Conservation (phyloP, 2,329 filamentous ascomycete species). For the Clonostachys solani region DNA sequence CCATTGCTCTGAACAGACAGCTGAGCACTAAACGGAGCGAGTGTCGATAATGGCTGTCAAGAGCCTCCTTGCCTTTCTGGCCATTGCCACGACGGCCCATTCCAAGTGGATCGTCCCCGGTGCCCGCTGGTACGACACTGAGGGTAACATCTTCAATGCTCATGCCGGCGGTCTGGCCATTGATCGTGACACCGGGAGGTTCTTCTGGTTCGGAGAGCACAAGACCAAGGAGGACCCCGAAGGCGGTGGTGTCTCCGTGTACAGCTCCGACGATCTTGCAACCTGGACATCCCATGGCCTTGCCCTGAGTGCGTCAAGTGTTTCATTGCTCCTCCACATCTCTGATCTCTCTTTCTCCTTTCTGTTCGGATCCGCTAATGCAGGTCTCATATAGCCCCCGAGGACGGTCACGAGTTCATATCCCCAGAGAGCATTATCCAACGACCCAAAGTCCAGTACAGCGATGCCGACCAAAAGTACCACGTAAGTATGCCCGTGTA, state of each 20-base stretch:
- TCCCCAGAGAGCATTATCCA: constrained; percentile 54
- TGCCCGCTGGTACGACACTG: constrained; percentile 55
- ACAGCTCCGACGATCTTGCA: constrained; percentile 55
- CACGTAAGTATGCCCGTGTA: constrained; percentile 38
- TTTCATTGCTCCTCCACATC: background rate
- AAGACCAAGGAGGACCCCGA: constrained; percentile 54
- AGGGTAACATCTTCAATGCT: constrained; percentile 56
- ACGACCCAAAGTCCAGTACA: constrained; percentile 58
- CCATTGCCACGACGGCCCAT: background rate
- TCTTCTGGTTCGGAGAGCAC: constrained; percentile 60
- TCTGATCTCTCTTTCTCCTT: background rate
- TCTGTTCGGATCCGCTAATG: background rate
- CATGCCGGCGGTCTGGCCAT: constrained; percentile 54
- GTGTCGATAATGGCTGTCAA: background rate
- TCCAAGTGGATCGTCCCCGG: constrained; percentile 54
- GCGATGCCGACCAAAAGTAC: constrained; percentile 47
- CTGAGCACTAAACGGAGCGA: too few relatives aligned
- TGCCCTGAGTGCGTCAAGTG: constrained; percentile 38
- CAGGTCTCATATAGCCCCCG: constrained; percentile 28
- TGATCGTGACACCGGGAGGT: constrained; percentile 46
- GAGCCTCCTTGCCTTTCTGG: background rate
- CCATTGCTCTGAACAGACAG: too few relatives aligned
- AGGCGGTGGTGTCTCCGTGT: constrained; percentile 56
- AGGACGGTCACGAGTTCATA: constrained; percentile 50
- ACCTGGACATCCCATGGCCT: constrained; percentile 55